Evolutionary conservation across 805 yeast genomes (phyloP), one percentile per base, ranked within the genome.

Genomic region (Candida silvatica): DNA sequence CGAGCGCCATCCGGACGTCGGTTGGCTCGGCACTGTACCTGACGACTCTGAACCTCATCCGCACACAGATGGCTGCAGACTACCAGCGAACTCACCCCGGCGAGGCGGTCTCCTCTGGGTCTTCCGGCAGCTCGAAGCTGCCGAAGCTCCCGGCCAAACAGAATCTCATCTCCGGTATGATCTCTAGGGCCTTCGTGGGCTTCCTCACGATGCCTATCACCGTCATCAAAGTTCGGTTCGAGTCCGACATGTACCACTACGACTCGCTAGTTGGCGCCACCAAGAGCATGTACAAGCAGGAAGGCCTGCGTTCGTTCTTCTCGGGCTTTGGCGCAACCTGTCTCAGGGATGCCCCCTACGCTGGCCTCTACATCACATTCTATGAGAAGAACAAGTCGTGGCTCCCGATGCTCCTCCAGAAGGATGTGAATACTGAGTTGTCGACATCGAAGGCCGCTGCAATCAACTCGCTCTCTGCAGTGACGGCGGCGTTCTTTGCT

Each of bases 141-240:
- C 97, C 97, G 3, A 77, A 74, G 50, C 66, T 92, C 25, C 64
- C 82, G 3, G 77, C 75, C 43, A 46, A 61, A 22, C 87, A 78
- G 40, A 92, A 92, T 52, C 58, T 88, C 34, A 35, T 72, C 5
- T 68, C 88, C 0, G 97, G 98, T 3, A 82, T 84, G 29, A 47
- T 77, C 3, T 78, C 94, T 1, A 65, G 98, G 37, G 86, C 87
- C 0, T 38, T 72, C 1, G 94, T 87, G 2, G 98, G 98, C 2
- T 70, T 79, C 42, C 42, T 84, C 6, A 85, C 95, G 5, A 92
- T 92, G 98, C 98, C 98, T 1, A 71, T 92, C 7, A 92, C 98
- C 0, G 77, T 92, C 3, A 58, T 92, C 20, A 92, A 92, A 53
- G 92, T 94, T 4, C 67, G 97, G 25, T 87, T 71, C 49, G 97